Evolutionary conservation across 495 filamentous ascomycete species (phyloP), one percentile per base, ranked within the genome.

Genomic region (Aspergillus indologenus): DNA sequence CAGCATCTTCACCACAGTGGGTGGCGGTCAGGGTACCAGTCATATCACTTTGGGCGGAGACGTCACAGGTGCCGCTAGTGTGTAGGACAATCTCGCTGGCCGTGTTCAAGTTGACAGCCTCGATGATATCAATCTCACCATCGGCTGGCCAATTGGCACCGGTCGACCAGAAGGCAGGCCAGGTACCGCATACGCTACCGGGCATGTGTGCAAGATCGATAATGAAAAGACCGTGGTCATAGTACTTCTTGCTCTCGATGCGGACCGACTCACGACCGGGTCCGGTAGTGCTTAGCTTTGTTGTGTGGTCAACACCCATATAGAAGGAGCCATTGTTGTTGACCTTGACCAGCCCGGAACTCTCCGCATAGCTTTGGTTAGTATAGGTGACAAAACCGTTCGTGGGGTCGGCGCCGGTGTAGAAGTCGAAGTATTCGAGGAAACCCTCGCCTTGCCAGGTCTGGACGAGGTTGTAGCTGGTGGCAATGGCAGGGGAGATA

Each of bases 61-160:
- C 73, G 40, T 62, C 73, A 71, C 90, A 95, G n/a, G 81, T 80
- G 14, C 79, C 71, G 9, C 68, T 68, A 0, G 91, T 94, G 69
- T 96, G 93, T 34, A 96, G 78, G 2, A 90, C 86, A 62, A 95
- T 85, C 43, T 79, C 68, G 62, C 93, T 88, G 54, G 80, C 74
- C 0, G 77, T 71, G 51, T 86, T 79, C 34, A 75, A 64, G 71
- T 94, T 91, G 59, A 95, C 88, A 44, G 90, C 90, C 68, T 97
- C 91, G 68, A 96, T 87, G 63, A 96, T 91, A 77, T 96, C 92
- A 61, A 96, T 92, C 72, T 97, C 92, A 20, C 92, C 92, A 40
- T 82, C 78, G 12, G 72, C 68, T 0, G 91, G 92, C 92, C 92
- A 97, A 49, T 85, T 77, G 6, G 81, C 79, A 18, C 90, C 89